Base-by-base conservation (phyloP, 352 stramenopile genomes). In the Globisporangium nagaii region DNA sequence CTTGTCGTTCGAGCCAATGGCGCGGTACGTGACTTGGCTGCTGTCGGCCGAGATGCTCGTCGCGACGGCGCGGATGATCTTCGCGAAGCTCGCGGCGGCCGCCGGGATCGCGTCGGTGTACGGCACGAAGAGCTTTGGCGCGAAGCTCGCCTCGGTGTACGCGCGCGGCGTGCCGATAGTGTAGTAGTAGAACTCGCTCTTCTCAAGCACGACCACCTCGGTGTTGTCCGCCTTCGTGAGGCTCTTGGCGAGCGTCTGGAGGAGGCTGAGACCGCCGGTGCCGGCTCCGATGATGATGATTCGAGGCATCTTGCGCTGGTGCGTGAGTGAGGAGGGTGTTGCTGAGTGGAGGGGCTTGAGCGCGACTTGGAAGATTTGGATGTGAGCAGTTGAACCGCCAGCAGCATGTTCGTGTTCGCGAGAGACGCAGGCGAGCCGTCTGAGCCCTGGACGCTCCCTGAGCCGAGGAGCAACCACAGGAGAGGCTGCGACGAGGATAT, bases 251-350 rank as follows among this genome's bases (percentile, higher is more conserved):
- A 88, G 62, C 2, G 68, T 46, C 41, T 83, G 70, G 11, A 49
- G 51, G n/a, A 66, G 64, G 34, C 65, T 72, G 40, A 86, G 63
- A 19, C 79, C 79, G 1, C 70, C 79, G n/a, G 73, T 57, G 2
- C 79, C 79, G 25, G 66, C 77, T 39, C 78, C 78, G 41, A 88
- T 62, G 50, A 88, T 82, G 19, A 86, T 69, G 10, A 86, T 61
- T 20, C 71, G 67, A 32, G 32, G 20, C 53, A 59, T 56, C n/a
- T n/a, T n/a, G n/a, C n/a, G n/a, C n/a, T n/a, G n/a, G n/a, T n/a
- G n/a, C n/a, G n/a, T n/a, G n/a, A n/a, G n/a, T n/a, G n/a, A n/a
- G n/a, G n/a, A n/a, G n/a, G n/a, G n/a, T n/a, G n/a, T n/a, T n/a
- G n/a, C n/a, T n/a, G n/a, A n/a, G n/a, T n/a, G n/a, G n/a, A n/a